Evolutionary conservation across 2,329 filamentous ascomycete genomes (phyloP).

Genomic region (Teratosphaeria zuluensis): DNA sequence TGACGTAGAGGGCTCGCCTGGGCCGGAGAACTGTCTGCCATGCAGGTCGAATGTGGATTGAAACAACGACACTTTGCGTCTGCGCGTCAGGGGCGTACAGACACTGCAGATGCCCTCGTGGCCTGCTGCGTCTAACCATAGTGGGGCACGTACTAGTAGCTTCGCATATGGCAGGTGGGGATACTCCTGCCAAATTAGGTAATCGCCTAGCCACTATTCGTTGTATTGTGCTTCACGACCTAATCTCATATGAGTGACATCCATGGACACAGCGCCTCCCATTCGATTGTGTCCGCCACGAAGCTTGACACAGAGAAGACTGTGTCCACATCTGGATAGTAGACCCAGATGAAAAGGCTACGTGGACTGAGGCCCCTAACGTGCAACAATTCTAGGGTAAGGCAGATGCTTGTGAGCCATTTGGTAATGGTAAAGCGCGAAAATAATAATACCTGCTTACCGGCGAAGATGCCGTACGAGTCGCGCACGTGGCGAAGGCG

Average conservation of each 20-base stretch:
- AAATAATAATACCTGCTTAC: not conserved
- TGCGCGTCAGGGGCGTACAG: not conserved
- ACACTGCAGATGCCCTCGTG: no score
- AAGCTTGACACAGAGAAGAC: no score
- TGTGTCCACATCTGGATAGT: no score
- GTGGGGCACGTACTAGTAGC: not conserved
- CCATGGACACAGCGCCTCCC: no score
- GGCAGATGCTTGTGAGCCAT: no score
- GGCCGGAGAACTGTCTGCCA: not conserved
- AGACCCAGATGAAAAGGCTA: no score
- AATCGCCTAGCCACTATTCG: not conserved
- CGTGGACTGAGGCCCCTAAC: no score
- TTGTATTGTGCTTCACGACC: not conserved
- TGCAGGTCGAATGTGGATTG: not conserved
- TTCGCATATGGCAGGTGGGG: not conserved
- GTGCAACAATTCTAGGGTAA: no score
- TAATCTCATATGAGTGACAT: not conserved
- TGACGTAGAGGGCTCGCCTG: not conserved
- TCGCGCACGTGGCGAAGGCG: not conserved
- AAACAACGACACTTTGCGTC: not conserved
- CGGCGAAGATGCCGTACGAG: not conserved
- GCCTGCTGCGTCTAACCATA: not conserved
- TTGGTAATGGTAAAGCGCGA: not conserved
- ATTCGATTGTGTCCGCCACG: no score
- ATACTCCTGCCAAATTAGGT: not conserved